Conservation (phyloP, 371 early-diverging fungal species). For the Phascolomyces articulosus region DNA sequence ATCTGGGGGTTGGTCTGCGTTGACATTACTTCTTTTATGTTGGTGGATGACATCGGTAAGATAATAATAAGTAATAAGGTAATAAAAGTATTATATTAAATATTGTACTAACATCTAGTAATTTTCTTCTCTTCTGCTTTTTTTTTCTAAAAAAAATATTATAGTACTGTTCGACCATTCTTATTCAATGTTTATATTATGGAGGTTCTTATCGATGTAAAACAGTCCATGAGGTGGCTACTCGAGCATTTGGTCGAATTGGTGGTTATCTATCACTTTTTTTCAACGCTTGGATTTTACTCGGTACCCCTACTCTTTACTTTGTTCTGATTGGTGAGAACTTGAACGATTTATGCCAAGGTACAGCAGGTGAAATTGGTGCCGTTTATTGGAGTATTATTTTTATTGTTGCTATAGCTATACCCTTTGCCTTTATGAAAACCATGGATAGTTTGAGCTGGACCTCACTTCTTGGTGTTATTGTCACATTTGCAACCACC, state of each 20-base stretch:
- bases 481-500: conserved; percentile 49
- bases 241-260: conserved; percentile 28
- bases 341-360: conserved; percentile 40
- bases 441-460: conserved; percentile 63
- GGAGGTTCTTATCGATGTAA: background rate
- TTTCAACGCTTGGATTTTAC: conserved; percentile 61
- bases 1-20: conserved; percentile 79
- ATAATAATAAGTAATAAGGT: background rate
- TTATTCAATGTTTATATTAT: conserved; percentile 19
- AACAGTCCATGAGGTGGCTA: conserved; percentile 2
- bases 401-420: conserved; percentile 51
- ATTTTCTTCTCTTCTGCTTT: no score
- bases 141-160: no score
- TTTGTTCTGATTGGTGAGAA: conserved; percentile 58
- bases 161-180: conserved; percentile 13
- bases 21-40: conserved; percentile 70
- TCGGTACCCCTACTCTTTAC: conserved; percentile 58
- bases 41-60: conserved; percentile 72
- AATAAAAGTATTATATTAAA: no score
- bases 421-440: conserved; percentile 60
- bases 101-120: no score
- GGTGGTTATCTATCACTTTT: conserved; percentile 43
- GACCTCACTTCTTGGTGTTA: conserved; percentile 62
- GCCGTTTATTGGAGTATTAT: conserved; percentile 65
- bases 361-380: conserved; percentile 41